A percentile compares a stretch with the other conserved stretches of the same genome.
These are phyloP conservation scores for Salvia sclarea DNA, from an alignment of 305 asterid species.

Conservation along the genomic window DNA sequence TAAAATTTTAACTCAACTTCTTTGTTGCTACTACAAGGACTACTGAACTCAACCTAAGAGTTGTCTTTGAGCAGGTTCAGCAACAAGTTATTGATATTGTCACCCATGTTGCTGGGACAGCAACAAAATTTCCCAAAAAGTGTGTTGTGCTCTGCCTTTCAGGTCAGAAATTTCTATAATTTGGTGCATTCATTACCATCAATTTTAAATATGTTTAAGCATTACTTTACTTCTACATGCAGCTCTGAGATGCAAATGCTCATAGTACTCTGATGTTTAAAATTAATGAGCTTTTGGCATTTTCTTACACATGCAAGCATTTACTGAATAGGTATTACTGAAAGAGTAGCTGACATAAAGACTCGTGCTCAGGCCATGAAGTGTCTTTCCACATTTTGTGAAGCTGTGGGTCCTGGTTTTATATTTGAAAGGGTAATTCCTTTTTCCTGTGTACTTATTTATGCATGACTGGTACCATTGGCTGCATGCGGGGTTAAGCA, in stretches of 20 bases:
- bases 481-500: not conserved
- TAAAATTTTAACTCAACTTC: constrained; percentile 7
- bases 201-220: not conserved
- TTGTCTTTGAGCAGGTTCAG: constrained; percentile 76
- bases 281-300: constrained; percentile 20
- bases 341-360: constrained; percentile 99
- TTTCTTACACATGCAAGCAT: constrained; percentile 18
- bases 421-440: constrained; percentile 85
- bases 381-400: constrained; percentile 92
- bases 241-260: constrained; percentile 22
- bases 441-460: constrained; percentile 2
- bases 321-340: constrained; percentile 69
- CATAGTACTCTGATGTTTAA: constrained; percentile 27
- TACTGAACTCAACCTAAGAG: constrained; percentile 26
- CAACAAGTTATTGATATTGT: constrained; percentile 84
- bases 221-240: constrained; percentile 17
- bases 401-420: constrained; percentile 98
- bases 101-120: constrained; percentile 78
- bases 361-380: constrained; percentile 94
- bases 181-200: constrained; percentile 6
- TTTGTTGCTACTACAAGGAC: constrained; percentile 24
- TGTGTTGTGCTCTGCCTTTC: constrained; percentile 88
- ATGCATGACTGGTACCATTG: constrained; percentile 5
- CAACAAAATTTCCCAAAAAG: constrained; percentile 86
- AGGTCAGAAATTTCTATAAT: constrained; percentile 50